phyloP scores from a whole-genome alignment of 371 early-diverging fungal species.

The Neoconidiobolus thromboides region DNA sequence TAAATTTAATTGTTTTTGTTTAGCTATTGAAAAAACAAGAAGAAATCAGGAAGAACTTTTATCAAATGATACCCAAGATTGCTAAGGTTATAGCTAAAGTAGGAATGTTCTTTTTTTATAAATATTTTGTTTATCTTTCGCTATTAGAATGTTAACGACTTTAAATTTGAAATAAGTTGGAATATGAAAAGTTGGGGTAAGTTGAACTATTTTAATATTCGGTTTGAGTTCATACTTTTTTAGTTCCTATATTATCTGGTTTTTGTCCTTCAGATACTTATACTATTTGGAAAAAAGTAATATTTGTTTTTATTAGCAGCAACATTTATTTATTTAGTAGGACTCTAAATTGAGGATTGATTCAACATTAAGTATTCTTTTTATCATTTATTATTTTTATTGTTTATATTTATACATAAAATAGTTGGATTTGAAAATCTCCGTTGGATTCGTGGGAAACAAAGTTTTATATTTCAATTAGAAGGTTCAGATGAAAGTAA shows the following conservation, averaged over 20 bases:
- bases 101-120: background rate
- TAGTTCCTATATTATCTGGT: background rate
- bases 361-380: background rate
- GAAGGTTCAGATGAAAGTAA: background rate
- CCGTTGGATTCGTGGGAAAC: background rate
- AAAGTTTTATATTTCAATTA: background rate
- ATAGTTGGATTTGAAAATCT: constrained; percentile 1
- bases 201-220: background rate
- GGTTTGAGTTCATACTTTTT: background rate
- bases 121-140: background rate
- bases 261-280: background rate
- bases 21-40: background rate
- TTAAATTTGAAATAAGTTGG: background rate
- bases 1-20: background rate
- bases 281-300: constrained; percentile 1
- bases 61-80: background rate
- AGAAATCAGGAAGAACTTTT: background rate
- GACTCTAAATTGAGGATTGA: background rate
- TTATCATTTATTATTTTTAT: background rate
- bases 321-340: background rate
- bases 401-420: background rate
- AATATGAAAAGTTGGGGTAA: background rate
- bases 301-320: background rate
- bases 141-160: background rate
- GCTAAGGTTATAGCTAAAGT: background rate